Evolutionary conservation across 345 rosid species (phyloP), one percentile per base, ranked within the genome.

Genomic region (Melaleuca quinquenervia): DNA sequence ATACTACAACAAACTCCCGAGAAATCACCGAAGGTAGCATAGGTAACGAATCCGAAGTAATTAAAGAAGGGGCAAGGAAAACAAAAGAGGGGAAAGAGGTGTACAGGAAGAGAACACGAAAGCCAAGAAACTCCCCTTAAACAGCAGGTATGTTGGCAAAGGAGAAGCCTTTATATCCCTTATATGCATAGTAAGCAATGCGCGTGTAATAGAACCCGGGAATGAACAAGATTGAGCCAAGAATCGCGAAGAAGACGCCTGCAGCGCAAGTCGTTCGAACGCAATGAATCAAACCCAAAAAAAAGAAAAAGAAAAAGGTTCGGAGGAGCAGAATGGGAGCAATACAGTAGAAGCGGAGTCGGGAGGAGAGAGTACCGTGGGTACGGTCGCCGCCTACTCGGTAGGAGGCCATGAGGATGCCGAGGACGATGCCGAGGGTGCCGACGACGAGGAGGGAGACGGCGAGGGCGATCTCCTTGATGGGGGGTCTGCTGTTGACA

Each of bases 111-210:
- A 84, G 53, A 11, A 45, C 18, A 14, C 74, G 3, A 51, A 22
- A 44, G 55, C 55, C 18, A 32, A 64, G 58, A 36, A 29, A 29
- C 22, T 52, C 52, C 92, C 24, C 48, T 70, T 89, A 96, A 45
- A 96, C 98, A 7, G 99, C 92, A 0, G 99, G 99, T 80, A 96
- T 97, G 89, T 93, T 97, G 90, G 96, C 87, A 89, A 97, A 97
- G 82, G 99, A 97, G 93, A 97, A 97, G 83, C 99, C 99, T 89
- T 92, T 92, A 93, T 96, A 97, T 62, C 99, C 99, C 88, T 97
- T 97, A 87, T 96, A 96, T 2, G 99, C 99, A 87, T 96, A 97
- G 88, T 96, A 97, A 0, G 99, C 98, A 12, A 97, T 94, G 92
- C 99, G 90, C 0, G 99, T 95, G 44, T 97, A 97, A 86, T 97